Evolutionary conservation across 139 green algal species (phyloP), one percentile per base, ranked within the genome.

Genomic region (Tetraselmis chui): DNA sequence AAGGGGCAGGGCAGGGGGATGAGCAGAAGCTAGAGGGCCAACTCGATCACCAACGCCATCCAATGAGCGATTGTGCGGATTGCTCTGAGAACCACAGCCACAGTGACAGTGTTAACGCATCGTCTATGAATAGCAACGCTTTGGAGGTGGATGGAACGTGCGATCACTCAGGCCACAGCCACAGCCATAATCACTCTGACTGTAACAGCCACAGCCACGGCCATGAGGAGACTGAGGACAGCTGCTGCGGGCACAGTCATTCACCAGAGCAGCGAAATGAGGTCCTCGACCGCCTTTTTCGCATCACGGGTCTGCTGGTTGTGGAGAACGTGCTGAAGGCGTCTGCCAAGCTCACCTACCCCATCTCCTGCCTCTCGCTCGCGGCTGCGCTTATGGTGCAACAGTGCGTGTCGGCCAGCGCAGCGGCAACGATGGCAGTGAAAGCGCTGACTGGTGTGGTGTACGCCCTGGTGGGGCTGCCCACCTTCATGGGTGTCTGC

Each of bases 311-410:
- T 18, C 31, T 94, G 1, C 79, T 89, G 23, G 28, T 31, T 22
- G 59, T 91, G 1, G 78, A 84, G 0, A 79, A 88, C 11, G 78
- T 76, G 32, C 84, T 95, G 18, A 85, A 90, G 76, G 76, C 83
- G 88, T 90, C 77, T 23, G 76, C 2, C n/a, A n/a, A n/a, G 59
- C 80, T 25, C 28, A 2, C 76, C 23, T 79, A 32, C 58, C 86
- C 32, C 23, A 79, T 45, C 29, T 5, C 29, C 83, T 76, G 31
- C 76, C 32, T 32, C 80, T 86, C 25, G 28, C 22, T 88, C 30
- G 28, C 45, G 1, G 85, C 81, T 0, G 59, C 77, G 5, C 29
- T 75, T n/a, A n/a, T 0, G 85, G 79, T 2, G 59, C 76, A 2
- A 80, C 29, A 59, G 78, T 76, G 25, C 11, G 23, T 1, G 76